Conservation (phyloP, 2,329 filamentous ascomycete genomes). For the Colletotrichum eremochloae region DNA sequence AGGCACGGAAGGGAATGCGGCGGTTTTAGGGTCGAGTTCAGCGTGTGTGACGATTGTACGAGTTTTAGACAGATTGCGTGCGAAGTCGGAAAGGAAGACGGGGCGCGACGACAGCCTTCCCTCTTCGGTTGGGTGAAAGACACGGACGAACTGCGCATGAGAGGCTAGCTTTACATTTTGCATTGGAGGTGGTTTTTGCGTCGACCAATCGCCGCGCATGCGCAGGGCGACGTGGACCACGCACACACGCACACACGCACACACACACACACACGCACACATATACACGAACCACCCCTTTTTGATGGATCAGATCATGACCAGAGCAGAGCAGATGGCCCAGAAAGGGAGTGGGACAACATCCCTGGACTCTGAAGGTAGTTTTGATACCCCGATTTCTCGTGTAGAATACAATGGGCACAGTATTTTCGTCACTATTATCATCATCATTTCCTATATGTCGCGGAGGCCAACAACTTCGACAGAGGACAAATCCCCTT, state of each 20-base stretch:
- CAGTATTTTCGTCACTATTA: not conserved
- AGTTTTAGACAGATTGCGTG: slow-evolving; percentile 23
- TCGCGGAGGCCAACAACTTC: not conserved
- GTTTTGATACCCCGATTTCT: slow-evolving; percentile 36
- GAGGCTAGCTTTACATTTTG: slow-evolving; percentile 29
- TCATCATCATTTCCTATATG: slow-evolving; percentile 1
- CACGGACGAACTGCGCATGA: slow-evolving; percentile 33
- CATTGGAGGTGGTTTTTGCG: slow-evolving; percentile 29
- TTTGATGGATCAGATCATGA: slow-evolving; percentile 28
- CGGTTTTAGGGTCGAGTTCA: slow-evolving; percentile 6
- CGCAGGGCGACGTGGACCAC: slow-evolving; percentile 32
- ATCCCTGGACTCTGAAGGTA: slow-evolving; percentile 23
- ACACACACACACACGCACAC: not conserved
- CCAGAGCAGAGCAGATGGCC: slow-evolving; percentile 9
- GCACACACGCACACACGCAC: slow-evolving; percentile 5
- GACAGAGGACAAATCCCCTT: not conserved
- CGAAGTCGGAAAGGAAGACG: slow-evolving; percentile 26
- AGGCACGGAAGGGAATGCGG: slow-evolving; percentile 23
- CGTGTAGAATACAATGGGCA: slow-evolving; percentile 20
- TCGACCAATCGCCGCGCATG: slow-evolving; percentile 23
- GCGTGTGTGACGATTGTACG: slow-evolving; percentile 36
- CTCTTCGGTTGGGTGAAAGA: slow-evolving; percentile 37
- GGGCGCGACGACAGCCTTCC: slow-evolving; percentile 36
- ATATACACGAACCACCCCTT: slow-evolving; percentile 1
- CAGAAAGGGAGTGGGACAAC: not conserved